Evolutionary conservation across 139 green algal species (phyloP), one percentile per base, ranked within the genome.

Genomic region (Mesostigma viride): DNA sequence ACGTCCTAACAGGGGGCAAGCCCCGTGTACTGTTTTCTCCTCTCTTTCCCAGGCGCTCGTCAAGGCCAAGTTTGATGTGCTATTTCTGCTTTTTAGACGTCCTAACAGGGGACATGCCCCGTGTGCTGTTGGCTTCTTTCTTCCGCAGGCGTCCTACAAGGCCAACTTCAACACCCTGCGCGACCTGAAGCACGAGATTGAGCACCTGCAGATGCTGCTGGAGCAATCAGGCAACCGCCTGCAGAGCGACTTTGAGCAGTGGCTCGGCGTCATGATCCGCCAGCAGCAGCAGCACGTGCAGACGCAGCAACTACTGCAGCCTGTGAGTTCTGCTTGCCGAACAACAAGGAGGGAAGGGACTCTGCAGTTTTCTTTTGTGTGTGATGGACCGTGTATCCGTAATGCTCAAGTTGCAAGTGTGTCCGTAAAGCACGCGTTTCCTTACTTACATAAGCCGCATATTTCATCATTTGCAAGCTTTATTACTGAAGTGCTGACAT

Each of bases 171-270:
- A 76, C 24, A 47, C 81, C 71, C 82, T 96, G 67, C 69, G 83
- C 0, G 76, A 82, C 5, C 71, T 87, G 2, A 96, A 96, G 81
- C 70, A 75, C 4, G 87, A 94, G 68, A 91, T 96, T 53, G 88
- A 94, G 71, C 80, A 87, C 62, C 65, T 96, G 60, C 84, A 94
- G 67, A 69, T 81, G 71, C 69, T 92, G 64, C 74, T 95, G 60
- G 82, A 92, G 64, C 82, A 90, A 31, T 85, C 68, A 66, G 69
- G 85, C 3, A 61, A 35, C 0, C 75, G 76, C 28, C 72, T 94
- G 70, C 79, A 88, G 73, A 14, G 59, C 0, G 86, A 94, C 72
- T 94, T 95, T 68, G 84, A 93, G 73, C 70, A 83, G 22, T 95
- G 87, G 87, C 78, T 88, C 61, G 45, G 35, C 4, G 45, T 76